Percentiles rank a stretch among this genome's conserved stretches.
These are phyloP conservation scores for Phylloporus sp. DNA, from an alignment of 768 basidiomycete genomes.

Conservation along the genomic window DNA sequence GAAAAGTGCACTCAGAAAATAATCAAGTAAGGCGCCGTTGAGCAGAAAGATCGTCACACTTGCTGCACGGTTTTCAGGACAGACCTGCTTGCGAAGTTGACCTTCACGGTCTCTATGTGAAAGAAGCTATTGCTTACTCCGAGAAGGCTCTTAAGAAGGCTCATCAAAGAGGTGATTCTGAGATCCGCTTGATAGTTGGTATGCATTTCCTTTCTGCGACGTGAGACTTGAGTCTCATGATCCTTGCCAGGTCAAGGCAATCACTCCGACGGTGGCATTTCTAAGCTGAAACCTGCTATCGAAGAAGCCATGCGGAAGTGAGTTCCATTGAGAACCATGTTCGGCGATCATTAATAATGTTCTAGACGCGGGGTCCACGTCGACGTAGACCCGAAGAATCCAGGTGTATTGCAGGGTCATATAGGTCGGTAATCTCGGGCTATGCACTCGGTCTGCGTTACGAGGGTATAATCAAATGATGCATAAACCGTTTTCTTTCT, in stretches of 20 bases:
- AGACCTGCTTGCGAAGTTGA: conserved; percentile 73
- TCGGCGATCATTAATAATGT: not conserved
- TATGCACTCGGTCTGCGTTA: no score
- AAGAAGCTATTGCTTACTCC: conserved; percentile 77
- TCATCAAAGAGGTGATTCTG: conserved; percentile 51
- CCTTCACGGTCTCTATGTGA: conserved; percentile 88
- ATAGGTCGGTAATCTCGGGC: no score
- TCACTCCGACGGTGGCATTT: conserved; percentile 71
- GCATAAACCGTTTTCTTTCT: no score
- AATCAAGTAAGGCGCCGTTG: conserved; percentile 48
- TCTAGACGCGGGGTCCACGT: conserved; percentile 67
- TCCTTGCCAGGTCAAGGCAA: conserved; percentile 69
- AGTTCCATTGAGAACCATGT: conserved; percentile 10
- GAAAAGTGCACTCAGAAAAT: conserved; percentile 48
- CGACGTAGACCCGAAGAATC: conserved; percentile 72
- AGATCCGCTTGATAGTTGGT: conserved; percentile 85
- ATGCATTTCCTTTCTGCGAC: conserved; percentile 17
- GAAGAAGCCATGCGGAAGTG: conserved; percentile 77
- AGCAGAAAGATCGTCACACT: not conserved
- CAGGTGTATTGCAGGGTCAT: conserved; percentile 70
- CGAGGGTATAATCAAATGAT: no score
- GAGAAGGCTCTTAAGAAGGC: conserved; percentile 68
- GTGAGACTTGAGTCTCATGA: not conserved
- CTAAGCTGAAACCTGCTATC: conserved; percentile 89
- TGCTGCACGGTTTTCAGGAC: conserved; percentile 37